Evolutionary conservation across 1,284 basidiomycete species (phyloP).

Genomic region (Leccinum pachyderme): DNA sequence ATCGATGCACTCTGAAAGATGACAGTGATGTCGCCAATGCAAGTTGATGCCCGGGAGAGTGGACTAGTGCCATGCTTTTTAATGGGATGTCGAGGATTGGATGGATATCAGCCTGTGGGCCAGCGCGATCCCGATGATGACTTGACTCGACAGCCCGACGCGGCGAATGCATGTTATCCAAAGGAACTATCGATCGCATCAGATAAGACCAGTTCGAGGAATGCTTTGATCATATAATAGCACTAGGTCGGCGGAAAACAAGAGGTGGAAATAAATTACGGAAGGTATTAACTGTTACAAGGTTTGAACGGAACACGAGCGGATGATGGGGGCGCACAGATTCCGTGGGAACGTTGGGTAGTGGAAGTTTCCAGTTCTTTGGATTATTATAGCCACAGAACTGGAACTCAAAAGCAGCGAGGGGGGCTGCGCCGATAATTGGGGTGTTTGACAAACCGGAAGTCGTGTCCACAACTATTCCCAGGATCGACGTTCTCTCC

Average conservation of each 20-base stretch:
- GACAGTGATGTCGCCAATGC: not conserved
- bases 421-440: not conserved
- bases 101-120: not conserved
- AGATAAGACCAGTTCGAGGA: constrained; percentile 9
- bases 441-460: not conserved
- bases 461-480: not conserved
- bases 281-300: not conserved
- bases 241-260: not conserved
- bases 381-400: constrained; percentile 13
- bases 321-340: constrained; percentile 7
- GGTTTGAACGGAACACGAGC: constrained; percentile 11
- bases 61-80: not conserved
- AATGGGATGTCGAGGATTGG: not conserved
- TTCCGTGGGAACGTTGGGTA: constrained; percentile 8
- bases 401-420: constrained; percentile 1
- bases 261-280: constrained; percentile 1
- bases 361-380: no score
- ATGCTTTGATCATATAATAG: not conserved
- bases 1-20: not conserved
- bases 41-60: constrained; percentile 1
- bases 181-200: constrained; percentile 10
- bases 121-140: not conserved
- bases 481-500: not conserved
- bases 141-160: not conserved
- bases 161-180: not conserved